Evolutionary conservation across 148 eudicot genomes (phyloP).

Genomic region (Polygonum aviculare): DNA sequence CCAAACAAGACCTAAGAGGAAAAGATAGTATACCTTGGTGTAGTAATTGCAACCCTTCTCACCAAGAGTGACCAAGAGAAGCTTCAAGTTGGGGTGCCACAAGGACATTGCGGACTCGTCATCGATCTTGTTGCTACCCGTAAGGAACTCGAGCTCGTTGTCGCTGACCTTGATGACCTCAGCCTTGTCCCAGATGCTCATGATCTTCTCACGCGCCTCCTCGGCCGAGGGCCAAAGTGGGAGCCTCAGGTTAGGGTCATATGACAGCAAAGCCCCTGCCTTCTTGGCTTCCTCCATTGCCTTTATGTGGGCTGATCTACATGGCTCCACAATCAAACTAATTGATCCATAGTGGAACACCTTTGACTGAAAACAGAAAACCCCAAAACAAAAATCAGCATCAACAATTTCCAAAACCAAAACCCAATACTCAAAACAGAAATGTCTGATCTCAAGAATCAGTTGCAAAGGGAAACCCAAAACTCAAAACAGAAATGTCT

Average conservation of each 20-base stretch:
- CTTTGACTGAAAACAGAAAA: constrained; percentile 32
- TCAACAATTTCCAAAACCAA: neutral
- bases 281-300: constrained; percentile 88
- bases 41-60: constrained; percentile 81
- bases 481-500: neutral
- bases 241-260: constrained; percentile 79
- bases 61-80: constrained; percentile 84
- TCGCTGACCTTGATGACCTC: constrained; percentile 88
- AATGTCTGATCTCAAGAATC: neutral
- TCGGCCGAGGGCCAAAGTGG: constrained; percentile 77
- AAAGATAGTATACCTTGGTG: constrained; percentile 47
- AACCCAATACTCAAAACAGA: neutral
- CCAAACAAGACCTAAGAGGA: no score
- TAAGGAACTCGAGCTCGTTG: constrained; percentile 63
- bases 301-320: constrained; percentile 79
- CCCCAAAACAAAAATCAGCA: neutral
- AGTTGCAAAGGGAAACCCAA: neutral
- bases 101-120: constrained; percentile 62
- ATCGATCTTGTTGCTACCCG: constrained; percentile 49
- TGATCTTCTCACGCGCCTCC: constrained; percentile 58
- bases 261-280: constrained; percentile 71
- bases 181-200: constrained; percentile 91
- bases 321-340: constrained; percentile 90
- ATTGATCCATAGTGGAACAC: constrained; percentile 85
- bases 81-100: constrained; percentile 74